A percentile compares a stretch with the other conserved stretches of the same genome.
Conservation (phyloP, 2,329 filamentous ascomycete genomes). For the Trichoderma guizhouense region DNA sequence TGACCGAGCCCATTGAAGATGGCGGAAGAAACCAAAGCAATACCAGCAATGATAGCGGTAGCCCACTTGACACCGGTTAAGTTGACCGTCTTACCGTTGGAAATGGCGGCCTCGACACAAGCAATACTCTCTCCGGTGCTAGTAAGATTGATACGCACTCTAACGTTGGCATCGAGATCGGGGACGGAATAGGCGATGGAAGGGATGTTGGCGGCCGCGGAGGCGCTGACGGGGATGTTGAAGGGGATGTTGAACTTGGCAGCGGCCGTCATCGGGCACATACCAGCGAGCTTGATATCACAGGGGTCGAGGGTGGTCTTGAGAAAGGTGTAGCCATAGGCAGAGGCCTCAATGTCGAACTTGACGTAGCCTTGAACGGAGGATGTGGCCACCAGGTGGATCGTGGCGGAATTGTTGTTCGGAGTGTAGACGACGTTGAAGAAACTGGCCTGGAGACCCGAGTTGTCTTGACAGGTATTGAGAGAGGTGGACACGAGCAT, state of each 20-base stretch:
- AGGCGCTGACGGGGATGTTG: constrained; percentile 57
- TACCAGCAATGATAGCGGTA: constrained; percentile 80
- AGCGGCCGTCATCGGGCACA: constrained; percentile 81
- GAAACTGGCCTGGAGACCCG: constrained; percentile 79
- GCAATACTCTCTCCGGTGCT: constrained; percentile 63
- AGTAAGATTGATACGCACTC: constrained; percentile 74
- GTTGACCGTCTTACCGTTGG: constrained; percentile 90
- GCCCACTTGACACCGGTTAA: constrained; percentile 85
- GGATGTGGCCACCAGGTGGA: constrained; percentile 78
- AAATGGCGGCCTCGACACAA: constrained; percentile 82
- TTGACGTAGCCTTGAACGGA: constrained; percentile 77
- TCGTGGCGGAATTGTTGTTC: constrained; percentile 65
- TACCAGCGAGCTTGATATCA: constrained; percentile 62
- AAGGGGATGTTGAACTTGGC: constrained; percentile 75
- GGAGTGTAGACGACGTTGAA: constrained; percentile 84
- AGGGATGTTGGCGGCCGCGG: constrained; percentile 65
- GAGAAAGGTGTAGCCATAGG: constrained; percentile 77
- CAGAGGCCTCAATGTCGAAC: constrained; percentile 72
- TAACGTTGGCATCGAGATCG: constrained; percentile 83
- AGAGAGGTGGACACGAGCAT: constrained; percentile 80
- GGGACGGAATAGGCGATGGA: constrained; percentile 85
- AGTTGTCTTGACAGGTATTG: constrained; percentile 79
- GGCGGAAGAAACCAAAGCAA: constrained; percentile 80
- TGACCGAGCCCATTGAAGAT: constrained; percentile 87
- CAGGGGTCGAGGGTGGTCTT: constrained; percentile 73